Percentiles rank a stretch among this genome's conserved stretches.
These are phyloP conservation scores for Botrytis byssoidea DNA, from an alignment of 2,329 filamentous ascomycete genomes.

Conservation along the genomic window DNA sequence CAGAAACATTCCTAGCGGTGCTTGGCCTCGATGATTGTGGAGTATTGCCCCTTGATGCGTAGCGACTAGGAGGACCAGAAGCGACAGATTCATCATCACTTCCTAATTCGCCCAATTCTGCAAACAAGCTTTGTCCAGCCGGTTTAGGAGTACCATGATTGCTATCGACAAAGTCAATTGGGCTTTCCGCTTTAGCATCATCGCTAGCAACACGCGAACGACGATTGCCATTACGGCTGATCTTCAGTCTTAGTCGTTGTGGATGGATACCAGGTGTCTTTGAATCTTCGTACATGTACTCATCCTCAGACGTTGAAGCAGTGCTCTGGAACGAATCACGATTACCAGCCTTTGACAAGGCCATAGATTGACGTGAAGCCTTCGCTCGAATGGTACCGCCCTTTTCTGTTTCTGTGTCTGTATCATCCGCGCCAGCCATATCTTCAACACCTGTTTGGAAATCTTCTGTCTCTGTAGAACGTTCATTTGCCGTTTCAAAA, in stretches of 20 bases:
- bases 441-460: constrained; percentile 94
- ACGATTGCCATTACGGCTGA: constrained; percentile 61
- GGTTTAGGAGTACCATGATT: constrained; percentile 51
- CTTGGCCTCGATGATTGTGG: constrained; percentile 43
- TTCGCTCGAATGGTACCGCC: constrained; percentile 41
- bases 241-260: constrained; percentile 68
- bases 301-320: constrained; percentile 80
- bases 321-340: constrained; percentile 79
- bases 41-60: constrained; percentile 45
- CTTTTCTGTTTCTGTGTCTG: constrained; percentile 77
- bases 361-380: constrained; percentile 41
- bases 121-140: constrained; percentile 77
- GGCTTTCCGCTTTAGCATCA: constrained; percentile 57
- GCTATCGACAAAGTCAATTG: constrained; percentile 54
- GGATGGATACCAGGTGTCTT: constrained; percentile 66
- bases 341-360: constrained; percentile 50
- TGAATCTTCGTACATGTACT: constrained; percentile 62
- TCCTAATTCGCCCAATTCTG: constrained; percentile 80
- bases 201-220: constrained; percentile 62
- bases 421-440: constrained; percentile 67
- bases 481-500: constrained; percentile 76
- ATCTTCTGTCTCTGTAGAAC: constrained; percentile 83
- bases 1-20: constrained; percentile 37
- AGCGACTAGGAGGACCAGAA: constrained; percentile 54
- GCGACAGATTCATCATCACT: constrained; percentile 60